Conservation (phyloP, 2,329 filamentous ascomycete genomes). For the Fusarium humuli region DNA sequence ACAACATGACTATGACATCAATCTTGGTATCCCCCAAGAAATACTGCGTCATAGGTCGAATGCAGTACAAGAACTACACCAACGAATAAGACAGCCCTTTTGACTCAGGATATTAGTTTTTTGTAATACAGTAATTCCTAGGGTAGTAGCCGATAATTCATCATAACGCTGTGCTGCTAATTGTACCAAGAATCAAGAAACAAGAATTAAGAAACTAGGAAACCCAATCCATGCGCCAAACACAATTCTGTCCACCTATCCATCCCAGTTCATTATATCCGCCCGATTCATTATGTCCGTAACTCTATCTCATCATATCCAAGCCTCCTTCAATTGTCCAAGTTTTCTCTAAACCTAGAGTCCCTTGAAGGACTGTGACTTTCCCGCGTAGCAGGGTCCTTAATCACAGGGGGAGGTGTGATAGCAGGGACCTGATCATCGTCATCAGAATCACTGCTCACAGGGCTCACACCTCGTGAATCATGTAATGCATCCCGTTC, state of each 20-base stretch:
- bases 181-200: not conserved
- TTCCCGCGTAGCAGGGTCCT: slow-evolving; percentile 50
- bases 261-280: not conserved
- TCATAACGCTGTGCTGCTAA: slow-evolving; percentile 3
- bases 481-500: slow-evolving; percentile 41
- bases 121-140: not conserved
- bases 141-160: not conserved
- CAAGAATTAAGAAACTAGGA: not conserved
- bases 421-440: slow-evolving; percentile 44
- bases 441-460: slow-evolving; percentile 50
- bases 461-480: slow-evolving; percentile 53
- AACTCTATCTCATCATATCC: not conserved
- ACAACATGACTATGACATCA: slow-evolving; percentile 5
- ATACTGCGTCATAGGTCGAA: slow-evolving; percentile 13
- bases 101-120: not conserved
- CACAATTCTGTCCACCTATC: not conserved
- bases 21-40: not conserved
- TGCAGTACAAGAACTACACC: not conserved
- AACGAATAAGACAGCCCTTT: not conserved
- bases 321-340: slow-evolving; percentile 49
- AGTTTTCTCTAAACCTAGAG: slow-evolving; percentile 68
- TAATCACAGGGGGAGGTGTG: slow-evolving; percentile 54
- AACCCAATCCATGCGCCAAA: slow-evolving; percentile 5
- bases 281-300: not conserved
- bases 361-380: slow-evolving; percentile 66